phyloP scores from a whole-genome alignment of 192 early-diverging fungal species.

The Pilaira anomala region DNA sequence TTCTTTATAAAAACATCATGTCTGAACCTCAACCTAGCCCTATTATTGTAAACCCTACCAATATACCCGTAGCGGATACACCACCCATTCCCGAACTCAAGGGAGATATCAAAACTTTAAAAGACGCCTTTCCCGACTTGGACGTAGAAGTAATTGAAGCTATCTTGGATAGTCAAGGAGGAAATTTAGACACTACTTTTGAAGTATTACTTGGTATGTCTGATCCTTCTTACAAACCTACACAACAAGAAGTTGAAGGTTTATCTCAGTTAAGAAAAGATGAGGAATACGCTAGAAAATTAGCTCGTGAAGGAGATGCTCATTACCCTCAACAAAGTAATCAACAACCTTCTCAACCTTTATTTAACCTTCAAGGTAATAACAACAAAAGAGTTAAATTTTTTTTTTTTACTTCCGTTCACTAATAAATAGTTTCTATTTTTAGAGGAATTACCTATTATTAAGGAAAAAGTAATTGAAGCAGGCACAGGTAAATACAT shows the following conservation, averaged over 20 bases:
- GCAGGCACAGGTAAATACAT: constrained; percentile 45
- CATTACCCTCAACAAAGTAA: constrained; percentile 14
- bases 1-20: no score
- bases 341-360: background rate
- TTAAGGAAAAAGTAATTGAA: constrained; percentile 51
- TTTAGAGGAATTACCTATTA: constrained; percentile 52
- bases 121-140: constrained; percentile 49
- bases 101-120: background rate
- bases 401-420: no score
- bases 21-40: no score
- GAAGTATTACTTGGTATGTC: constrained; percentile 49
- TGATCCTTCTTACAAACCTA: constrained; percentile 49
- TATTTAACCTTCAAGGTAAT: constrained; percentile 23
- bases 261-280: constrained; percentile 46
- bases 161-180: constrained; percentile 43
- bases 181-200: constrained; percentile 43
- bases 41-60: no score
- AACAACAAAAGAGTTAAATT: background rate
- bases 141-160: constrained; percentile 49
- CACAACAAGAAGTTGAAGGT: background rate
- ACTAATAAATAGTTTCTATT: background rate
- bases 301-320: constrained; percentile 44
- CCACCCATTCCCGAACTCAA: no score
- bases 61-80: no score
- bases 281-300: constrained; percentile 47